Percentiles rank a stretch among this genome's conserved stretches.
These are phyloP conservation scores for Trifolium subterraneum DNA, from an alignment of 306 rosid genomes.

Conservation along the genomic window DNA sequence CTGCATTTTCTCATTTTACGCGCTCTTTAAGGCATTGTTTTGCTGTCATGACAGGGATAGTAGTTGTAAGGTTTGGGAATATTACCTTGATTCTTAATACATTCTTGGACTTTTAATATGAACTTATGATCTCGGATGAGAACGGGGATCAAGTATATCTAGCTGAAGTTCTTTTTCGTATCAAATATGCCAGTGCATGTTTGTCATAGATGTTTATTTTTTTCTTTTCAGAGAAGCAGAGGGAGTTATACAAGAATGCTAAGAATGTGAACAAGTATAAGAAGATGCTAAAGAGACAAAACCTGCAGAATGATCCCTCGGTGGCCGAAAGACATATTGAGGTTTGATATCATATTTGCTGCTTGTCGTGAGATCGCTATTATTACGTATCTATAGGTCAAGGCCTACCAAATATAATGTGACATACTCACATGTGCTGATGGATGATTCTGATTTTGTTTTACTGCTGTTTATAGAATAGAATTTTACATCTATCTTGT, in stretches of 20 bases:
- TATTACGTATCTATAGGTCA: not conserved
- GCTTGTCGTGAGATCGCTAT: not conserved
- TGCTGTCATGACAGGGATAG: not conserved
- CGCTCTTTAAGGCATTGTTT: constrained; percentile 1
- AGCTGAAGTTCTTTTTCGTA: constrained; percentile 10
- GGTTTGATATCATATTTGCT: constrained; percentile 53
- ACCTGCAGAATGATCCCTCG: constrained; percentile 44
- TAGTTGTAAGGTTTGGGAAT: not conserved
- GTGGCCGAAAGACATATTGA: constrained; percentile 30
- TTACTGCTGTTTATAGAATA: not conserved
- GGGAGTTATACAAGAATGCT: constrained; percentile 80
- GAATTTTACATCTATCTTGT: not conserved
- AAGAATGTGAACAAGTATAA: constrained; percentile 73
- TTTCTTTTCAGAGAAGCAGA: constrained; percentile 67
- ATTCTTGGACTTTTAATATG: not conserved
- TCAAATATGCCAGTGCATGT: not conserved
- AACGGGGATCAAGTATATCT: not conserved
- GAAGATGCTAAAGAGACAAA: constrained; percentile 64
- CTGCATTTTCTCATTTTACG: constrained; percentile 12
- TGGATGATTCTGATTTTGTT: constrained; percentile 13
- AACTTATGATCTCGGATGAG: constrained; percentile 12
- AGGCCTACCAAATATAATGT: not conserved
- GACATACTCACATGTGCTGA: constrained; percentile 2
- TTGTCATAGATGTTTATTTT: constrained; percentile 32
- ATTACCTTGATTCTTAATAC: not conserved